Evolutionary conservation across 352 stramenopile species (phyloP).

Genomic region (Pythium scleroteichum): DNA sequence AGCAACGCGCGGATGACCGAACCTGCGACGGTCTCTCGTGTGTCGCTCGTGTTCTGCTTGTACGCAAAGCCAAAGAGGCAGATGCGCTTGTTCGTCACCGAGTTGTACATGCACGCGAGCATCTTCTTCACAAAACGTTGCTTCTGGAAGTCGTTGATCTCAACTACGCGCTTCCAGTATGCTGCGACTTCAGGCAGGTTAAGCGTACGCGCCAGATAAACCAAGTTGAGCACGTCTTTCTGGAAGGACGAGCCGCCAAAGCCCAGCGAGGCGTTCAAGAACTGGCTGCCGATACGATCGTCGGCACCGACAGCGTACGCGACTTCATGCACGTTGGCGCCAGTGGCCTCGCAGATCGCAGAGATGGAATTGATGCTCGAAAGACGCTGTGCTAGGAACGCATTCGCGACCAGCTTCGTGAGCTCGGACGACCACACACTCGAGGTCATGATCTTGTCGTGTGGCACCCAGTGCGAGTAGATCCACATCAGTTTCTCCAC

Average conservation of each 20-base stretch:
- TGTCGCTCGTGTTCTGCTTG: constrained; percentile 99
- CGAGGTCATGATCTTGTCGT: constrained; percentile 95
- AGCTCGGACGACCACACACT: constrained; percentile 99
- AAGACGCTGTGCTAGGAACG: constrained; percentile 99
- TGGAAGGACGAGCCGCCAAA: constrained; percentile 99
- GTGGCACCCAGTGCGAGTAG: constrained; percentile 98
- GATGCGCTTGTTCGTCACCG: constrained; percentile 99
- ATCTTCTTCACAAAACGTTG: constrained; percentile 98
- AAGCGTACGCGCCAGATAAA: constrained; percentile 98
- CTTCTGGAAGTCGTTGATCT: constrained; percentile 99
- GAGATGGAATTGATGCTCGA: constrained; percentile 99
- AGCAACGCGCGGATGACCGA: constrained; percentile 97
- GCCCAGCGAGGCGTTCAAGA: constrained; percentile 98
- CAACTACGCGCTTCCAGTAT: constrained; percentile 99
- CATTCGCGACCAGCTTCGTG: constrained; percentile 99
- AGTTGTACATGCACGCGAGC: constrained; percentile 99
- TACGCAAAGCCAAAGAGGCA: constrained; percentile 99
- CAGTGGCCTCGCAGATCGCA: constrained; percentile 97
- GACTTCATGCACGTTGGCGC: constrained; percentile 98
- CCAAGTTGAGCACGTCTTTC: constrained; percentile 99
- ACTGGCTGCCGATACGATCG: constrained; percentile 97
- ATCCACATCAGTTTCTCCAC: constrained; percentile 94
- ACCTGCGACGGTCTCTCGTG: constrained; percentile 97
- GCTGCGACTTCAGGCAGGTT: constrained; percentile 98
- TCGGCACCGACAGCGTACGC: constrained; percentile 97